These are phyloP conservation scores for Priceomyces fermenticarens DNA, from an alignment of 805 yeast genomes.

Conservation along the genomic window DNA sequence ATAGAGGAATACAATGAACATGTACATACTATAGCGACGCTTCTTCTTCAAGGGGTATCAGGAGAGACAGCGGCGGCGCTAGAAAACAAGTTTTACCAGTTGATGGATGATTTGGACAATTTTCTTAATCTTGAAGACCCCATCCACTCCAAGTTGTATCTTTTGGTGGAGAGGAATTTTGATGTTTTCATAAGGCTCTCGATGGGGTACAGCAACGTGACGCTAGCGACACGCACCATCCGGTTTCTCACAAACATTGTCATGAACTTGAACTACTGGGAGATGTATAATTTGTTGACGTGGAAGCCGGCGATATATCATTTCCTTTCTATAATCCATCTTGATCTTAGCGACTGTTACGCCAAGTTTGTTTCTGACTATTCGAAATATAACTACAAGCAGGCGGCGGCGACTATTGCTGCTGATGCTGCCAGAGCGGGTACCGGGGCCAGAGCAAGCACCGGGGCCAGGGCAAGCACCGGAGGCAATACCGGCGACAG, in stretches of 20 bases:
- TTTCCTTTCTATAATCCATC: slow-evolving; percentile 35
- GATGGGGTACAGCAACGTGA: slow-evolving; percentile 26
- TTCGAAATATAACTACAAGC: slow-evolving; percentile 21
- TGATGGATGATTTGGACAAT: slow-evolving; percentile 22
- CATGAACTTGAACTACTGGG: slow-evolving; percentile 43
- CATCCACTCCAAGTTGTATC: slow-evolving; percentile 26
- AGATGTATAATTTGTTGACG: slow-evolving; percentile 35
- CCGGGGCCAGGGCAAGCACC: too few relatives aligned
- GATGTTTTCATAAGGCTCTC: slow-evolving; percentile 36
- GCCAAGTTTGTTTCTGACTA: slow-evolving; percentile 32
- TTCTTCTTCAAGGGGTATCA: slow-evolving; percentile 19
- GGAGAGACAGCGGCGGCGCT: slow-evolving; percentile 14
- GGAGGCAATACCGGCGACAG: too few relatives aligned
- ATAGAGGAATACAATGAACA: slow-evolving; percentile 38
- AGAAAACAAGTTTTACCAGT: slow-evolving; percentile 19
- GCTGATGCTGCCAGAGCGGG: too few relatives aligned
- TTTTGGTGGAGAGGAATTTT: slow-evolving; percentile 36
- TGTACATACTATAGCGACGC: slow-evolving; percentile 25
- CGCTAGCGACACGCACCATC: slow-evolving; percentile 31
- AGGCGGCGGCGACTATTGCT: slow-evolving; percentile 9
- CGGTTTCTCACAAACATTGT: slow-evolving; percentile 35
- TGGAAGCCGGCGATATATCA: slow-evolving; percentile 44
- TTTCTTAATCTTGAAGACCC: slow-evolving; percentile 24
- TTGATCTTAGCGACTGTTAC: slow-evolving; percentile 41
- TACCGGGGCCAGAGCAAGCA: too few relatives aligned